Base-by-base conservation (phyloP, 2,329 filamentous ascomycete species). In the Didymella sp. region DNA sequence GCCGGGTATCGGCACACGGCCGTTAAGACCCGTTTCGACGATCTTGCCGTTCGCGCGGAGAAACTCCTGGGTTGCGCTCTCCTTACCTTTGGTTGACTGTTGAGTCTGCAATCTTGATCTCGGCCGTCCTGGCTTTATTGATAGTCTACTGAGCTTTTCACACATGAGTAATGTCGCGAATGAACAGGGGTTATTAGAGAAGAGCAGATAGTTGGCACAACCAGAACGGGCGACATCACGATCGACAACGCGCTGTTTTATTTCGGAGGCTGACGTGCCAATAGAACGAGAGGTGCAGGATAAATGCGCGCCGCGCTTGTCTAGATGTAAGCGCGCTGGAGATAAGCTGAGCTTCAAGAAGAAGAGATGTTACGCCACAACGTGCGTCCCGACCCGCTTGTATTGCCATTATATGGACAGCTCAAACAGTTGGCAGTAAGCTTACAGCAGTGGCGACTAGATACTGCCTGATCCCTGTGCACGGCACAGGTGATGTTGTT, bases 41-140 rank as follows among this genome's bases (percentile, higher is more conserved):
- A 38, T 38, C 38, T 59, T 60, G 51, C 43, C 42, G 25, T 46
- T 17, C 13, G 45, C 25, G 53, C 49, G 44, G 51, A 52, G 58
- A 54, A 60, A 60, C 49, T 62, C 41, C 51, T 27, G 40, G 54
- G 43, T 51, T 47, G 33, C 42, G 47, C 46, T 35, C n/a, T 56
- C 43, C 17, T 47, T 13, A 53, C 31, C 37, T 51, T 48, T 51
- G 59, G 13, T 57, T 40, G n/a, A 55, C 21, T 48, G 35, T 58
- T 27, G 33, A 25, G 35, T 55, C 40, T n/a, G n/a, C n/a, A n/a
- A n/a, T n/a, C n/a, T 54, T 57, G 22, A 47, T 37, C 49, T 56
- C 46, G 53, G n/a, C 25, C 17, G 50, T 56, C 41, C 52, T 25
- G n/a, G 43, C 45, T 60, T 55, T 6, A n/a, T 57, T 49, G 33